Base-by-base conservation (phyloP, 2,329 filamentous ascomycete species). In the Xylariomycetidae sp. region DNA sequence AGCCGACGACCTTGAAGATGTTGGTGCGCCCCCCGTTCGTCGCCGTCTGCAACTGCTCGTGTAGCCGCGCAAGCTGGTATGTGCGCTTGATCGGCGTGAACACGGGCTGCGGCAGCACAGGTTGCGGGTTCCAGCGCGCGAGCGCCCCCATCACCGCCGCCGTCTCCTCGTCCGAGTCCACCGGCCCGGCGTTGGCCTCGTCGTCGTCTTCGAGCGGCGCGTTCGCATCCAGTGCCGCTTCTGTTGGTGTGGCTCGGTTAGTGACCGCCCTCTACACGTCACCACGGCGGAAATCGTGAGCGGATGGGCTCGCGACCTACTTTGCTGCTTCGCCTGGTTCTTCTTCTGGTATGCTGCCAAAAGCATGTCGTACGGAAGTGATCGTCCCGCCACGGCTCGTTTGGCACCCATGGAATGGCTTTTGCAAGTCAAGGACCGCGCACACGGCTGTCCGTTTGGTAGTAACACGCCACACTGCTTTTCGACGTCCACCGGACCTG, bases 261-360 rank as follows among this genome's bases (percentile, higher is more conserved):
- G 31, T 25, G 29, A 13, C 9, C 16, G 19, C 14, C 27, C 10
- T 5, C 14, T 10, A 10, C 17, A 33, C 22, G 20, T 23, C 20
- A n/a, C n/a, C 8, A 8, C 20, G 20, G 8, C 20, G 20, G 8
- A 23, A 8, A 26, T 12, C 7, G 15, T 29, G 8, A 14, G 22
- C 12, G 19, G 25, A n/a, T n/a, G n/a, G n/a, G n/a, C n/a, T 8
- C 16, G 7, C 18, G 27, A 73, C 82, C 64, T 70, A 89, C 86
- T 94, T 61, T 96, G 92, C 65, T 95, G 86, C 54, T 95, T 94
- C 15, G 92, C 92, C 60, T 96, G 92, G 52, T 98, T 98, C 70
- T 95, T 96, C 72, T 96, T 95, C 59, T 92, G 85, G 53, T 92
- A 92, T 6, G 83, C 82, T 10, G 84, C 80, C 23, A 95, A 71